Evolutionary conservation across 2,329 filamentous ascomycete species (phyloP).

Genomic region (Furcasterigmium furcatum): DNA sequence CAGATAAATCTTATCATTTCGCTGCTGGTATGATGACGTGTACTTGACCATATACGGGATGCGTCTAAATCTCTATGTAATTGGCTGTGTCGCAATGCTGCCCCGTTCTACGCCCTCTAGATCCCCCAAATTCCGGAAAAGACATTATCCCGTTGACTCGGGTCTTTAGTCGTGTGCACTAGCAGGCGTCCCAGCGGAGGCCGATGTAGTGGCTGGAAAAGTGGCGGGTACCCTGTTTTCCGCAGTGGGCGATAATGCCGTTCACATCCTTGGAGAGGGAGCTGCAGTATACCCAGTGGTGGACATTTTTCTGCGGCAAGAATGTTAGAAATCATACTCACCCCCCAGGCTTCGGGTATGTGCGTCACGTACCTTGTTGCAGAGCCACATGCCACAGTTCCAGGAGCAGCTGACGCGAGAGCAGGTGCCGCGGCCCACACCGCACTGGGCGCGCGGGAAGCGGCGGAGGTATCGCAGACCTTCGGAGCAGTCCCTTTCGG

Average conservation of each 20-base stretch:
- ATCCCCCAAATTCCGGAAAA: no score
- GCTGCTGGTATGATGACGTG: no score
- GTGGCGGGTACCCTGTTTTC: neutral
- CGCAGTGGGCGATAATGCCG: neutral
- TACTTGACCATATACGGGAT: no score
- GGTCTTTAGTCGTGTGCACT: no score
- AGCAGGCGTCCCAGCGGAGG: neutral
- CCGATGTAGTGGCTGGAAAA: neutral
- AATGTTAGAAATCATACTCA: neutral
- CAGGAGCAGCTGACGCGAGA: conserved; percentile 6
- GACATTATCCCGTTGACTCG: no score
- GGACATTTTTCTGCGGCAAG: neutral
- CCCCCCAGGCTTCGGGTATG: neutral
- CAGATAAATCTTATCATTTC: no score
- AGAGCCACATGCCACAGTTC: conserved; percentile 6
- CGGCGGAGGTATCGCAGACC: neutral
- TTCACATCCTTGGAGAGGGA: neutral
- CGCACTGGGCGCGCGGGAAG: conserved; percentile 4
- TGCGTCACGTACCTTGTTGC: conserved; percentile 4
- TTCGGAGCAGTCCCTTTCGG: conserved; percentile 1
- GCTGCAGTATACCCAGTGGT: neutral
- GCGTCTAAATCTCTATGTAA: no score
- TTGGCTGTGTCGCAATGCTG: no score
- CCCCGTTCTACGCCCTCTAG: no score
- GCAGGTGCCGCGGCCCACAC: conserved; percentile 1